Conservation (phyloP, 2,329 filamentous ascomycete genomes). For the Thelonectria rubi region DNA sequence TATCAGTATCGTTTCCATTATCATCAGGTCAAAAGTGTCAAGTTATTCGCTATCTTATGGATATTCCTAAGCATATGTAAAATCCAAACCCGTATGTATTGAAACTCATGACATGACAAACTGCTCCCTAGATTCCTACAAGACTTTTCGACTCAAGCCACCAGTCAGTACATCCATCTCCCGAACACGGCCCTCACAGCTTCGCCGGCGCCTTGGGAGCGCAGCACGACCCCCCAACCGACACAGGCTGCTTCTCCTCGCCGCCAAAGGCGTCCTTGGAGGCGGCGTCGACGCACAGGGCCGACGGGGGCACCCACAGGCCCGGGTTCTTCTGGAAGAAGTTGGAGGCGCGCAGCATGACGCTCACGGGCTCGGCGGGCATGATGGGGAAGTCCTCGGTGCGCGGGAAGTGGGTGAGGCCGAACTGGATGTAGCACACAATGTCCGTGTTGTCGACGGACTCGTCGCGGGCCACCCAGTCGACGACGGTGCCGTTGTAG, state of each 20-base stretch:
- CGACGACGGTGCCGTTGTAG: conserved; percentile 74
- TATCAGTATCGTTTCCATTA: not conserved
- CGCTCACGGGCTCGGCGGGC: conserved; percentile 85
- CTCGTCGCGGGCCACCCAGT: conserved; percentile 79
- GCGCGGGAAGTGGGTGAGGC: conserved; percentile 86
- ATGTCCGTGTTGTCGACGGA: conserved; percentile 84
- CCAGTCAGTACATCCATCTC: not conserved
- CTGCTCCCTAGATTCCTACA: too few relatives aligned
- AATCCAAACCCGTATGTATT: not conserved
- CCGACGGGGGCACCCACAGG: conserved; percentile 76
- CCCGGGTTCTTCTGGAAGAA: conserved; percentile 85
- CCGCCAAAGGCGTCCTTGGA: conserved; percentile 34
- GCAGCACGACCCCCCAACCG: conserved; percentile 34
- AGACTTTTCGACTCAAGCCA: not conserved
- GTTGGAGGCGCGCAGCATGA: conserved; percentile 81
- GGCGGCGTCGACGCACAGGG: conserved; percentile 36
- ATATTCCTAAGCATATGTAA: not conserved
- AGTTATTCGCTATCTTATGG: not conserved
- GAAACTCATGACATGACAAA: not conserved
- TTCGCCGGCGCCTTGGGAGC: conserved; percentile 18
- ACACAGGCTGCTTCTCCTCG: conserved; percentile 31
- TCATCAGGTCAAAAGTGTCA: not conserved
- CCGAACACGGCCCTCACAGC: conserved; percentile 24
- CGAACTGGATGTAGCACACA: conserved; percentile 94
- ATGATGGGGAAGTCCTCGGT: conserved; percentile 94